Conservation (phyloP, 106 monocot species). For the Dioscorea zingiberensis region DNA sequence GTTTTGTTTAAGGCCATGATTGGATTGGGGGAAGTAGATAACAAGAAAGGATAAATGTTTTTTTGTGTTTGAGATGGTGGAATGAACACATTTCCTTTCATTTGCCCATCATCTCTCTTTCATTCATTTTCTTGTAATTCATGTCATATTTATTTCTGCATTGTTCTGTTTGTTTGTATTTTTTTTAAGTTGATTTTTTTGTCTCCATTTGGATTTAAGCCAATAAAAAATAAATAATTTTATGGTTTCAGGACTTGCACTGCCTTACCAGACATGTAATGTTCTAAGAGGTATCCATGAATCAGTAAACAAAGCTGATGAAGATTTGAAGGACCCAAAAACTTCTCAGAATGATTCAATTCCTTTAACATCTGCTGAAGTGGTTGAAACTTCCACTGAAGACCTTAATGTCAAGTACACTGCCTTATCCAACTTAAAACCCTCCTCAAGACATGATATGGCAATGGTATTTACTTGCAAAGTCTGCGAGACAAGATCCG, state of each 20-base stretch:
- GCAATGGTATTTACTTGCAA: conserved; percentile 93
- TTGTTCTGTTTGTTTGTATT: too few species aligned
- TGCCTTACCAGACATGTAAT: background rate
- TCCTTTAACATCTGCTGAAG: background rate
- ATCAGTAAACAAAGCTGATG: background rate
- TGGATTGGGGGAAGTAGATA: too few species aligned
- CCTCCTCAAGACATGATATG: conserved; percentile 62
- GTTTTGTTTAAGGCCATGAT: too few species aligned
- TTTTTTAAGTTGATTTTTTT: too few species aligned
- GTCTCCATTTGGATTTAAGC: too few species aligned
- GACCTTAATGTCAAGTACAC: conserved; percentile 24
- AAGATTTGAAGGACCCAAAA: conserved; percentile 1
- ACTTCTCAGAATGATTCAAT: conserved; percentile 2
- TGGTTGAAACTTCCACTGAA: background rate
- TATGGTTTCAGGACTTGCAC: background rate
- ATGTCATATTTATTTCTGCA: too few species aligned
- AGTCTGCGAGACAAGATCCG: conserved; percentile 86
- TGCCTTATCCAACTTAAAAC: conserved; percentile 55
- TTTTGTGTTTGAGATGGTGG: background rate
- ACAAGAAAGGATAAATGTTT: too few species aligned
- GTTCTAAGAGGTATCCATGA: conserved; percentile 17
- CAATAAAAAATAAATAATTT: too few species aligned
- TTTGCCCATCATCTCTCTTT: too few species aligned
- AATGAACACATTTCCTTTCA: too few species aligned
- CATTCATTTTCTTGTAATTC: too few species aligned